Conservation (phyloP, 2,329 filamentous ascomycete genomes). For the Cladosporium sp. region DNA sequence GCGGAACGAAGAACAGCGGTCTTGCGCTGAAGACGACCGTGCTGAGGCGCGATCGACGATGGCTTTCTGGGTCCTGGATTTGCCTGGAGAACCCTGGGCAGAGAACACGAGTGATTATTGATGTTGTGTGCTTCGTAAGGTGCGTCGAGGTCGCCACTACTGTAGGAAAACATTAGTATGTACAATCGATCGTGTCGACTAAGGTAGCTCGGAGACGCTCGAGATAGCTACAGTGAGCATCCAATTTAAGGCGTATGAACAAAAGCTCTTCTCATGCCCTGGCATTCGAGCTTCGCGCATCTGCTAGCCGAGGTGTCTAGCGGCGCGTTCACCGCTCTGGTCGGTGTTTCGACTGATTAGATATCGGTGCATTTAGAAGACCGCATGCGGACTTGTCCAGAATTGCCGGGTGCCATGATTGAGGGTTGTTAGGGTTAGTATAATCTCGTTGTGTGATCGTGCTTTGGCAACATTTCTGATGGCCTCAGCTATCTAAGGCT, state of each 20-base stretch:
- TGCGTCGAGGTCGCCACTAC: not conserved
- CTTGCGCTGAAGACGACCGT: not conserved
- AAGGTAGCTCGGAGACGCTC: not conserved
- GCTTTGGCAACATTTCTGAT: not conserved
- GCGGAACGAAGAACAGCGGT: not conserved
- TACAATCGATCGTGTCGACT: not conserved
- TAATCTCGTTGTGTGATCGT: not conserved
- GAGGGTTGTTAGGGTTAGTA: not conserved
- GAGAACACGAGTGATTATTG: not conserved
- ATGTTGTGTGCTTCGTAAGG: not conserved
- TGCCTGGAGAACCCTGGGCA: not conserved
- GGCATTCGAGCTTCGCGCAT: not conserved
- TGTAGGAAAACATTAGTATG: not conserved
- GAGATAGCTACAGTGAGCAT: not conserved
- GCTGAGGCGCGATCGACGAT: not conserved
- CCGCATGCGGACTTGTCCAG: not conserved
- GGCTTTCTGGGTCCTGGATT: not conserved
- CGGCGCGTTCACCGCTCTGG: not conserved
- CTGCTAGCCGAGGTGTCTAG: not conserved
- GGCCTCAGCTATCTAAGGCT: not conserved
- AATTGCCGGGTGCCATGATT: not conserved
- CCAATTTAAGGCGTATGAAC: not conserved
- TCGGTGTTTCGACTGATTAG: not conserved
- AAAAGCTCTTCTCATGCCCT: not conserved
- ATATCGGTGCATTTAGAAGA: not conserved